Evolutionary conservation across 441 rosid genomes (phyloP), one percentile per base, ranked within the genome.

Genomic region (Euphorbia neoarborescens): DNA sequence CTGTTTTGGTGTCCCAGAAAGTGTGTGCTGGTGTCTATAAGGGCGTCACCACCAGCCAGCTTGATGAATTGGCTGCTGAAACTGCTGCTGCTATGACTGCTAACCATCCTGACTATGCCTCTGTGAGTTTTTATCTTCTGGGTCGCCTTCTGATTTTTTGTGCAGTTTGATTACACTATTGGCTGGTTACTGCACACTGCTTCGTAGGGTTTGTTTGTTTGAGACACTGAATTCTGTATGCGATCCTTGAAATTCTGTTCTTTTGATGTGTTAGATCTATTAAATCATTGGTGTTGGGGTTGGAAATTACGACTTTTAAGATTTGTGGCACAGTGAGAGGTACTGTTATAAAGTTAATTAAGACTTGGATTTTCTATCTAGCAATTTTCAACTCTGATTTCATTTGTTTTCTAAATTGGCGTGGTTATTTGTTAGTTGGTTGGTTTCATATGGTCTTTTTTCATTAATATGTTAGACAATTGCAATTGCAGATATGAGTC

Each of bases 61-160:
- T 94, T 9, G 99, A 94, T 78, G 99, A 94, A 64, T 83, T 94
- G 83, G 99, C 97, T 0, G 98, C 99, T 0, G 99, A 94, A 73
- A 94, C 99, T 3, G 94, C 99, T 4, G 99, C 99, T 28, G 94
- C 97, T 40, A 81, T 94, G 99, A 92, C 99, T 0, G 80, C 96
- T 14, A 89, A 87, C 56, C 98, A 92, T 71, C 98, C 98, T 4
- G 96, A 92, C 76, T 92, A 92, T 71, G 98, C 98, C 13, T 92
- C 89, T 13, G 98, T 92, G 57, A 81, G 96, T 74, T 68, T 12
- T n/a, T 9, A 37, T n/a, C 40, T 1, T 44, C 22, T 42, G n/a
- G 8, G 37, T 63, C 8, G 9, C 50, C 13, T 4, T 25, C 20
- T 32, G 53, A 14, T 30, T 44, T 24, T 3, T 22, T 62, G 17